A percentile compares a stretch with the other conserved stretches of the same genome.
These are phyloP conservation scores for Crithidia bombi DNA, from an alignment of 208 protist species.

Conservation along the genomic window DNA sequence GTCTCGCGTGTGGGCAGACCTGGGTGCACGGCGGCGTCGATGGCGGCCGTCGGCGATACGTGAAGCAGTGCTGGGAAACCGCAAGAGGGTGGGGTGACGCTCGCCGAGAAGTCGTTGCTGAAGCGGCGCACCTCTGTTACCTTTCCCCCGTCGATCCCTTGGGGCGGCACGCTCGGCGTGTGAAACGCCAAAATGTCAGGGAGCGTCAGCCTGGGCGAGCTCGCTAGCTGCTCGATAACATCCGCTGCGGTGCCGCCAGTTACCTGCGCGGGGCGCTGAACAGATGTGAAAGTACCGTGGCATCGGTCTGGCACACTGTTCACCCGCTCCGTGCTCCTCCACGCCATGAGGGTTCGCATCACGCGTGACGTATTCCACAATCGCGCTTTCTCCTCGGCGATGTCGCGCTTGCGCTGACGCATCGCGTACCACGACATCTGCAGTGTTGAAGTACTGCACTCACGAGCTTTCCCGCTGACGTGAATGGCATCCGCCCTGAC, in stretches of 20 bases:
- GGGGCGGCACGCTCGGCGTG: background rate
- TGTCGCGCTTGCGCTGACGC: conserved; percentile 44
- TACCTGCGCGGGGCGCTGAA: background rate
- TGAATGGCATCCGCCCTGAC: background rate
- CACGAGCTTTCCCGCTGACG: background rate
- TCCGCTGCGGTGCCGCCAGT: background rate
- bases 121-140: too few species aligned
- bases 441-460: too few species aligned
- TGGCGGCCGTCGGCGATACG: conserved; percentile 25
- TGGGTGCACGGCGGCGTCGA: conserved; percentile 25
- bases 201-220: conserved; percentile 11
- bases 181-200: conserved; percentile 23
- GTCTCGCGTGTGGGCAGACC: conserved; percentile 22
- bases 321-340: conserved; percentile 40
- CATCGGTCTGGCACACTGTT: background rate
- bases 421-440: conserved; percentile 50
- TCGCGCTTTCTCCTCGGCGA: conserved; percentile 38
- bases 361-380: conserved; percentile 70
- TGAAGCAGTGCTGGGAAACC: conserved; percentile 12
- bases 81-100: background rate
- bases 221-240: background rate
- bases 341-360: conserved; percentile 83
- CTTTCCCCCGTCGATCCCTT: background rate
- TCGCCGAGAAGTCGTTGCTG: too few species aligned
- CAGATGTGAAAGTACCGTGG: background rate